A percentile compares a stretch with the other conserved stretches of the same genome.
These are phyloP conservation scores for Candida sanyaensis DNA, from an alignment of 1,139 yeast species.

Conservation along the genomic window DNA sequence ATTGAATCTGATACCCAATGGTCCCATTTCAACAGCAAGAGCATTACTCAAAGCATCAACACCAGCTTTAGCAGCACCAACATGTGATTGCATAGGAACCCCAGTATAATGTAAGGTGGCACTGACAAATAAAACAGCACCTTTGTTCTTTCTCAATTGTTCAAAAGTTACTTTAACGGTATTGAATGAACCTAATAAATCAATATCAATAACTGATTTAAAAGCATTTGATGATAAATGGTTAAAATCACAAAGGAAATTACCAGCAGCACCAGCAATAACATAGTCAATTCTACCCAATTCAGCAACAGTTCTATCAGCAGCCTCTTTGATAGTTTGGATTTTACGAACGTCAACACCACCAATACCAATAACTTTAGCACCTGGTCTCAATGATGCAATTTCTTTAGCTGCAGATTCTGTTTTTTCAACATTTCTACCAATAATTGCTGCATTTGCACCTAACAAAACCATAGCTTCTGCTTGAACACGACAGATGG, in stretches of 20 bases:
- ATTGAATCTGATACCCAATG: conserved; percentile 80
- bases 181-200: conserved; percentile 83
- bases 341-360: conserved; percentile 79
- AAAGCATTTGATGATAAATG: conserved; percentile 84
- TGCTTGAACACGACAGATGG: conserved; percentile 87
- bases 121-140: conserved; percentile 78
- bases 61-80: conserved; percentile 96
- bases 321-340: conserved; percentile 61
- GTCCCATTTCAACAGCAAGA: conserved; percentile 89
- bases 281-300: conserved; percentile 82
- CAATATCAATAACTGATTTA: conserved; percentile 84
- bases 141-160: conserved; percentile 67
- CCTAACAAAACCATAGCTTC: conserved; percentile 86
- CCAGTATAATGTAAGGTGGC: conserved; percentile 92
- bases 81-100: conserved; percentile 87
- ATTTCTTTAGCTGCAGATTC: conserved; percentile 70
- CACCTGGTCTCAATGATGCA: conserved; percentile 54
- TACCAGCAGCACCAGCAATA: conserved; percentile 97
- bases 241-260: conserved; percentile 79
- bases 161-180: conserved; percentile 82
- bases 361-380: conserved; percentile 72
- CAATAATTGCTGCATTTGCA: conserved; percentile 84
- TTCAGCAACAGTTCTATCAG: conserved; percentile 58
- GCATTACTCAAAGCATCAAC: conserved; percentile 85
- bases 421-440: conserved; percentile 73